Evolutionary conservation across 2,329 filamentous ascomycete species (phyloP).

Genomic region (Alternaria sp.): DNA sequence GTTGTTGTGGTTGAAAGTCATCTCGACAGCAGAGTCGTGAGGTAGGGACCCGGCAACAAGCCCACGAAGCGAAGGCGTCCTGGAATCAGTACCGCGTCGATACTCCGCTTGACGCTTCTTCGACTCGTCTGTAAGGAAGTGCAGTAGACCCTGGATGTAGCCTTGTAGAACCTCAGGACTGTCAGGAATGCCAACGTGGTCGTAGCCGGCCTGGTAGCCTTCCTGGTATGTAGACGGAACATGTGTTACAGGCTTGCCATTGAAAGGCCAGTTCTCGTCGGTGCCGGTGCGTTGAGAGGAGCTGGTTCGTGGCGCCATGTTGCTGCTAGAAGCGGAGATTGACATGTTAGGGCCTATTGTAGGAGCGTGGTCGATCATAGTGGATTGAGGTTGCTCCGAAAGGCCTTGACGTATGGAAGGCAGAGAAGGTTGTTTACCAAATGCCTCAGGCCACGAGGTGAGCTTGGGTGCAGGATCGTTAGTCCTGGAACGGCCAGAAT

Average conservation of each 20-base stretch:
- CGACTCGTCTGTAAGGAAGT: constrained; percentile 37
- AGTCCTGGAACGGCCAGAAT: constrained; percentile 25
- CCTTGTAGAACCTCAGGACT: constrained; percentile 42
- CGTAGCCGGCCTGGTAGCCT: constrained; percentile 47
- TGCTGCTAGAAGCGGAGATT: constrained; percentile 21
- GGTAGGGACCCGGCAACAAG: constrained; percentile 30
- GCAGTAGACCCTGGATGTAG: constrained; percentile 41
- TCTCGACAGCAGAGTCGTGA: constrained; percentile 38
- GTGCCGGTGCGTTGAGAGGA: constrained; percentile 26
- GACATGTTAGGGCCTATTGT: constrained; percentile 3
- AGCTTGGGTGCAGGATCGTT: constrained; percentile 34
- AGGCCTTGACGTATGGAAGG: constrained; percentile 25
- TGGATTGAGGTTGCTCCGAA: constrained; percentile 3
- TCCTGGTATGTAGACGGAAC: constrained; percentile 46
- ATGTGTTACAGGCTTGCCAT: constrained; percentile 27
- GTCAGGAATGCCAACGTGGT: constrained; percentile 43
- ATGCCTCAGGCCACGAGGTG: constrained; percentile 40
- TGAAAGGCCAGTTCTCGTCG: constrained; percentile 31
- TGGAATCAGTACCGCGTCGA: constrained; percentile 18
- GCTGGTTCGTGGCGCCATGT: constrained; percentile 13
- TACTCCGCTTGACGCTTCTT: constrained; percentile 26
- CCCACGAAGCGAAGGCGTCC: constrained; percentile 34
- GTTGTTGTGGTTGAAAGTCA: constrained; percentile 31
- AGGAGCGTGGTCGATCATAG: constrained; percentile 13
- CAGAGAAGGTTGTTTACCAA: constrained; percentile 31